phyloP scores from a whole-genome alignment of 768 basidiomycete genomes.

The Rubroboletus satanas region DNA sequence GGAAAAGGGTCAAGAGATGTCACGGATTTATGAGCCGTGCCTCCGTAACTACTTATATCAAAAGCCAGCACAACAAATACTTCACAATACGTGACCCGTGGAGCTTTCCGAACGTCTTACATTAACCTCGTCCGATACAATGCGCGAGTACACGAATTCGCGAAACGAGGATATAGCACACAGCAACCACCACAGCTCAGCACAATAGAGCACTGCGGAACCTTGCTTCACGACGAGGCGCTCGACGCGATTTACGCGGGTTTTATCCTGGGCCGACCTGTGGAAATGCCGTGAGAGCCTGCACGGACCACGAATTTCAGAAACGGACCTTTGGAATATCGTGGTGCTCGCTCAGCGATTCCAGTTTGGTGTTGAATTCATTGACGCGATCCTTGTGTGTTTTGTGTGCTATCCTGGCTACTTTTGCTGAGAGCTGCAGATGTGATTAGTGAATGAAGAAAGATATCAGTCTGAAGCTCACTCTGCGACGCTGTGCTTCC shows the following conservation, averaged over 20 bases:
- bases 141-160: slow-evolving; percentile 22
- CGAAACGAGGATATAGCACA: slow-evolving; percentile 14
- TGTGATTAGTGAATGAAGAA: slow-evolving; percentile 7
- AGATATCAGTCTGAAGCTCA: slow-evolving; percentile 36
- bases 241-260: slow-evolving; percentile 29
- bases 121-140: slow-evolving; percentile 16
- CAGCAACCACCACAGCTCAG: slow-evolving; percentile 18
- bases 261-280: slow-evolving; percentile 87
- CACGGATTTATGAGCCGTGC: slow-evolving; percentile 33
- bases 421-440: slow-evolving; percentile 66
- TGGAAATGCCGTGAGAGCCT: slow-evolving; percentile 23
- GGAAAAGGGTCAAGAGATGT: slow-evolving; percentile 34
- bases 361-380: slow-evolving; percentile 85
- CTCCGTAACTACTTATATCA: slow-evolving; percentile 39
- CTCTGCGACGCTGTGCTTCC: slow-evolving; percentile 77
- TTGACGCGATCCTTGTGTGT: slow-evolving; percentile 93
- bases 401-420: slow-evolving; percentile 73
- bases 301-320: slow-evolving; percentile 26
- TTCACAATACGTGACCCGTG: slow-evolving; percentile 32
- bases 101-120: slow-evolving; percentile 24
- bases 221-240: slow-evolving; percentile 15
- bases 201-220: slow-evolving; percentile 9
- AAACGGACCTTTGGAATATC: slow-evolving; percentile 82
- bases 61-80: slow-evolving; percentile 32
- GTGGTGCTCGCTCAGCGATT: slow-evolving; percentile 87